Evolutionary conservation across 2,329 filamentous ascomycete species (phyloP), one percentile per base, ranked within the genome.

Genomic region (Drechmeria coniospora): DNA sequence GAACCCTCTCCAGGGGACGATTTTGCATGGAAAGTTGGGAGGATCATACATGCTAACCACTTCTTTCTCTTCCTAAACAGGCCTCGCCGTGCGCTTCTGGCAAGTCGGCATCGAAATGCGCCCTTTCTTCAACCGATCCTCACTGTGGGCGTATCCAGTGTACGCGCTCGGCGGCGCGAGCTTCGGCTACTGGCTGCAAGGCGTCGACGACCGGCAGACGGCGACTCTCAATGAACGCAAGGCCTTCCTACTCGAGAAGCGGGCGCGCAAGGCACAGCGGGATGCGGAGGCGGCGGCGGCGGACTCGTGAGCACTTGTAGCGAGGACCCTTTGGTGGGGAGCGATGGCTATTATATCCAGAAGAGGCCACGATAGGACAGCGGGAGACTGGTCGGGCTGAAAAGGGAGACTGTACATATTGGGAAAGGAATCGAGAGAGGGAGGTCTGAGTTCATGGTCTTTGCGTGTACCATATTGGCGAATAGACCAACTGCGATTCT

Each of bases 91-190:
- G 50, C 81, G 87, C 45, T 71, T 90, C 57, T 94, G 86, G 82
- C 90, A 95, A 59, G 77, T 98, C 53, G 90, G 87, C 49, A 90
- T 98, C 54, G 84, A 98, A 64, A 93, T 92, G 84, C 83, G 86
- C 37, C 90, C 87, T 28, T 77, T 94, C 56, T 82, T 95, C 68
- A 76, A 79, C 59, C 73, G 68, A 48, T 67, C 78, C 51, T 79
- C 79, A 30, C 72, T 93, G 47, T 92, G 83, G 79, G 83, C 74
- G 28, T 98, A 93, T 63, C 90, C 90, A 30, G 59, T 87, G 43
- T 98, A 90, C 58, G 86, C 76, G 33, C 70, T 70, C 42, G 72
- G 83, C 37, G 86, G 86, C 44, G 86, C 77, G 43, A 82, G 79
- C 58, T 94, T 95, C 59, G 90, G 90, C 43, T 94, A 94, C 67